Conservation (phyloP, 2,329 filamentous ascomycete species). For the Calonectria crousiana region DNA sequence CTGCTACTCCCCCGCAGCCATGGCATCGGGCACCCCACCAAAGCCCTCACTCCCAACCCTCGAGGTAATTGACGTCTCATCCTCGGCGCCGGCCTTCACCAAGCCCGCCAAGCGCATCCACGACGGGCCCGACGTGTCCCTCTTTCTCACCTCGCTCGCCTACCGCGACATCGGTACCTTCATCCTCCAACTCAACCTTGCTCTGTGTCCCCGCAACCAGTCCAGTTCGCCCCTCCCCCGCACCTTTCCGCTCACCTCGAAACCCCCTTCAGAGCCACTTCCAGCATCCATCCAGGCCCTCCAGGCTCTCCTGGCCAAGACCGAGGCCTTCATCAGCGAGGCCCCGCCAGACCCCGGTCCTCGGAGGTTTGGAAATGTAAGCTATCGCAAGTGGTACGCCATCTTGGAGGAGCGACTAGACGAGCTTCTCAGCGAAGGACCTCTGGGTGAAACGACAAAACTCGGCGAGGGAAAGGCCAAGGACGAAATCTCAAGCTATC, state of each 20-base stretch:
- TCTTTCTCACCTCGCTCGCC: slow-evolving; percentile 83
- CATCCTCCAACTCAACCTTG: slow-evolving; percentile 88
- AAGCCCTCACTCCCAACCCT: slow-evolving; percentile 50
- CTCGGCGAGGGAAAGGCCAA: slow-evolving; percentile 59
- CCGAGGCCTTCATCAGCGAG: slow-evolving; percentile 78
- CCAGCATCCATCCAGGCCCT: slow-evolving; percentile 69
- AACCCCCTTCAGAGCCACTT: slow-evolving; percentile 54
- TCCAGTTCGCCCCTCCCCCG: slow-evolving; percentile 43
- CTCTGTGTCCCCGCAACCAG: slow-evolving; percentile 79
- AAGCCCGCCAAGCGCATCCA: slow-evolving; percentile 85
- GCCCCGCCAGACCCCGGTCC: slow-evolving; percentile 88
- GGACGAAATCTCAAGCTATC: slow-evolving; percentile 81
- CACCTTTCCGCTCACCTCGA: slow-evolving; percentile 59
- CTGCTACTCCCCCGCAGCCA: slow-evolving; percentile 18
- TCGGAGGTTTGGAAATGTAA: slow-evolving; percentile 90
- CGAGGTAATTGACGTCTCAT: slow-evolving; percentile 61
- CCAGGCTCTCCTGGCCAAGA: slow-evolving; percentile 72
- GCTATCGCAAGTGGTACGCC: slow-evolving; percentile 86
- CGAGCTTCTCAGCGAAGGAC: slow-evolving; percentile 44
- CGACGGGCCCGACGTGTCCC: slow-evolving; percentile 82
- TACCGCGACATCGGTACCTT: slow-evolving; percentile 91
- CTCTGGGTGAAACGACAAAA: slow-evolving; percentile 46
- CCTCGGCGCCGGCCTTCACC: slow-evolving; percentile 67
- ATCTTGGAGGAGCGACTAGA: slow-evolving; percentile 72
- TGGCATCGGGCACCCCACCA: slow-evolving; percentile 38